Evolutionary conservation across 2,329 filamentous ascomycete genomes (phyloP), one percentile per base, ranked within the genome.

Genomic region (Zasmidium angulare): DNA sequence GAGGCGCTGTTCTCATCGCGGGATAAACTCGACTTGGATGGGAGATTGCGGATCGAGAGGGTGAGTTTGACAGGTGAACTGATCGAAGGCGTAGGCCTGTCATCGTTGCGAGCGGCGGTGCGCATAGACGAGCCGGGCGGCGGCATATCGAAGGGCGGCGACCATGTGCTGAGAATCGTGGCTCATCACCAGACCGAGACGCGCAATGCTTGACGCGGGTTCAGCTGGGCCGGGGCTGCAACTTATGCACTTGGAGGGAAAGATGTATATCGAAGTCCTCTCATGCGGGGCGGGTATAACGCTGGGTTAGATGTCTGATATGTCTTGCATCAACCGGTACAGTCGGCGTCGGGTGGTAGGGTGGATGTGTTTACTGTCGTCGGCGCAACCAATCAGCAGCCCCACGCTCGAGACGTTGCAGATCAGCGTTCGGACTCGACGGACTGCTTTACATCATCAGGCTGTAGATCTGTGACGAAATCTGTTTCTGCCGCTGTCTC

Each of bases 51-150:
- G 14, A 59, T 62, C 2, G 61, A 59, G 46, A 64, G 55, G 14
- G 55, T 60, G 53, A 61, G 55, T 36, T 64, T 59, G 40, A 62
- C 51, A 40, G 53, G 55, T 19, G 20, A 46, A n/a, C 40, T 43
- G 46, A 36, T 49, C 22, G 55, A 51, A 21, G 48, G 22, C 26
- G 48, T 3, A 7, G 48, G 17, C 11, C 22, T 29, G 48, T 26
- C 22, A 24, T 59, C 63, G 64, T 59, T 63, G 64, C 62, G 65
- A 47, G 59, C 64, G 57, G 65, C 60, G 57, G 59, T 63, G 59
- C 56, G 55, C 50, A 54, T 50, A 54, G 36, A 40, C 26, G 50
- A 47, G 22, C 14, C 56, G 10, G 50, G 23, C 14, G 56, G 56
- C 21, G 56, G n/a, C 56, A 58, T 58, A n/a, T 24, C 46, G 47